A percentile compares a stretch with the other conserved stretches of the same genome.
Conservation (phyloP, 208 protist genomes). For the Crithidia bombi region DNA sequence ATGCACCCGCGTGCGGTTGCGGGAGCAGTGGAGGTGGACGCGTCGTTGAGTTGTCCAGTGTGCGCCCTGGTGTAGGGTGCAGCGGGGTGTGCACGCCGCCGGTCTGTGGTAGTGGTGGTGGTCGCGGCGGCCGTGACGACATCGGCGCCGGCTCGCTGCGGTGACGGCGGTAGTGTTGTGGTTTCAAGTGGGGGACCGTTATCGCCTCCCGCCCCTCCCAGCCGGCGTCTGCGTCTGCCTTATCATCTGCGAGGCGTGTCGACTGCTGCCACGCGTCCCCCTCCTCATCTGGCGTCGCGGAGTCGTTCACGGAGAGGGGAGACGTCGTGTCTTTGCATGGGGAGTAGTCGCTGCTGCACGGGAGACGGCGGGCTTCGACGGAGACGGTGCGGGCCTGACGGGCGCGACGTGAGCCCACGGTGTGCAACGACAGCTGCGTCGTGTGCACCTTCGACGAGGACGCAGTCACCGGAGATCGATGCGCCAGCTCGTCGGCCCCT, state of each 20-base stretch:
- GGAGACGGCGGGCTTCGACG: neutral
- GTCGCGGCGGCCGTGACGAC: neutral
- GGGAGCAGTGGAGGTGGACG: neutral
- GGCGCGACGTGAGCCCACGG: neutral
- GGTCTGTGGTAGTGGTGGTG: neutral
- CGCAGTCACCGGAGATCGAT: neutral
- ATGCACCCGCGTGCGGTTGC: neutral
- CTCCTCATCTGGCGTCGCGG: neutral
- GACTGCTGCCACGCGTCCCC: neutral
- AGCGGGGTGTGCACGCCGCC: neutral
- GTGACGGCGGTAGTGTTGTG: neutral
- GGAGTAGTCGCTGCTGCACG: constrained; percentile 3
- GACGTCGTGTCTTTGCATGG: neutral
- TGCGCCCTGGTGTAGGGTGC: neutral
- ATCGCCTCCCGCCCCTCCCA: constrained; percentile 1
- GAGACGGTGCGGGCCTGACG: neutral
- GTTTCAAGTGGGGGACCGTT: constrained; percentile 6
- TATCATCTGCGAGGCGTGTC: too few species aligned
- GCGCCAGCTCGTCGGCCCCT: neutral
- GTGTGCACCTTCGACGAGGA: neutral
- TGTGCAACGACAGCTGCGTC: neutral
- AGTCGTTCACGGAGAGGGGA: neutral
- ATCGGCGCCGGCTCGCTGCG: neutral
- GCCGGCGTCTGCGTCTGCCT: too few species aligned
- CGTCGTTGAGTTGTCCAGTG: too few species aligned